Percentiles rank a stretch among this genome's conserved stretches.
Evolutionary conservation across 805 yeast species (phyloP).

Genomic region (Starmerella tilneyi): DNA sequence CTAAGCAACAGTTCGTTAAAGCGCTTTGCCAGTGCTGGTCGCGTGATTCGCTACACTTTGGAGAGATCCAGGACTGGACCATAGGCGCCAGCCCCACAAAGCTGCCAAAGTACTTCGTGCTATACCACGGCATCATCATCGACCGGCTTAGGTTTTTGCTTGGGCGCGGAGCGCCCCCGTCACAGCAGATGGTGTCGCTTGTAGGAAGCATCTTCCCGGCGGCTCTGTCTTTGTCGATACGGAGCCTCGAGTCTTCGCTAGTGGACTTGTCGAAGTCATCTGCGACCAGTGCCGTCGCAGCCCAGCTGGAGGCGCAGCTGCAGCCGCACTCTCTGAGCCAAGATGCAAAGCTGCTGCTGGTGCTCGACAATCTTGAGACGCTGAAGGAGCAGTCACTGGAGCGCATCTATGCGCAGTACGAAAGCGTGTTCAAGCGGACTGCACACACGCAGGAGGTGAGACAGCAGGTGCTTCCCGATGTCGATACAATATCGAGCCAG

Average conservation of each 20-base stretch:
- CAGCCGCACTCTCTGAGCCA: constrained; percentile 37
- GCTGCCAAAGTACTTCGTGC: constrained; percentile 33
- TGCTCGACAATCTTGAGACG: constrained; percentile 45
- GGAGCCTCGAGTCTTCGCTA: constrained; percentile 18
- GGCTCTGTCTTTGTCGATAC: constrained; percentile 17
- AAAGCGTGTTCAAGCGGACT: constrained; percentile 10
- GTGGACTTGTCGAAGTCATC: constrained; percentile 25
- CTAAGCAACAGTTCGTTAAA: constrained; percentile 38
- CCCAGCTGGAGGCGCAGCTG: constrained; percentile 27
- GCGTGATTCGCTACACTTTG: constrained; percentile 38
- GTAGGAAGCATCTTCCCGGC: constrained; percentile 15
- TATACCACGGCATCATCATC: constrained; percentile 31
- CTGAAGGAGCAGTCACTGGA: constrained; percentile 42
- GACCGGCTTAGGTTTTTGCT: constrained; percentile 18
- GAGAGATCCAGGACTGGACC: constrained; percentile 35
- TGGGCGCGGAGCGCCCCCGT: constrained; percentile 16
- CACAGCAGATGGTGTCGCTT: constrained; percentile 3
- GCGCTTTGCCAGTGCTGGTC: constrained; percentile 44
- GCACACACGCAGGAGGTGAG: constrained; percentile 1
- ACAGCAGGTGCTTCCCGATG: constrained; percentile 33
- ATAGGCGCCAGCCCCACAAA: constrained; percentile 14
- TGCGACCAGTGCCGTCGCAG: constrained; percentile 9
- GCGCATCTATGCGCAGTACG: constrained; percentile 27
- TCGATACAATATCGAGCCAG: constrained; percentile 38
- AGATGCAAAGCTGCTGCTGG: constrained; percentile 42